Conservation (phyloP, 108 stramenopile genomes). For the Phaeodactylum tricornutum region DNA sequence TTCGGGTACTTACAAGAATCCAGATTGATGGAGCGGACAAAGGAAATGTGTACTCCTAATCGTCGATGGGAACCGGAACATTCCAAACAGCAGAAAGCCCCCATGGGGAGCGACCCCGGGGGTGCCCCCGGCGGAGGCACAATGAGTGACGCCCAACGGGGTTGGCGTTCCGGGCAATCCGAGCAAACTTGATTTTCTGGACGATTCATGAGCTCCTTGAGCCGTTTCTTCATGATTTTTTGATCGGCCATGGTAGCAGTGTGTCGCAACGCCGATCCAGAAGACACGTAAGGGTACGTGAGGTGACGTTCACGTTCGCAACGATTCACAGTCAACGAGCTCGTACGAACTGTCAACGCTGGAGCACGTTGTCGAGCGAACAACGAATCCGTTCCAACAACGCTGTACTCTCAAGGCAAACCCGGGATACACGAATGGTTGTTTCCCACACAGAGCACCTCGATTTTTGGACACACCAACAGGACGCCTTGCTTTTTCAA, state of each 20-base stretch:
- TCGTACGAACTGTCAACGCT: no score
- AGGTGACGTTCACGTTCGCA: no score
- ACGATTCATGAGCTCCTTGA: conserved; percentile 72
- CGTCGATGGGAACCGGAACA: conserved; percentile 97
- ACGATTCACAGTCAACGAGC: no score
- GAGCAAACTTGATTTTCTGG: conserved; percentile 88
- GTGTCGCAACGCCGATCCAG: no score
- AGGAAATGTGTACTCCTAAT: conserved; percentile 95
- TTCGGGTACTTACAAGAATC: conserved; percentile 67
- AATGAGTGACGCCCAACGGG: conserved; percentile 94
- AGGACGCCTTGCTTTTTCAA: no score
- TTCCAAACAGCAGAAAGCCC: conserved; percentile 97
- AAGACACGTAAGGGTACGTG: no score
- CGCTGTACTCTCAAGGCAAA: no score
- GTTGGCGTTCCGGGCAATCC: conserved; percentile 91
- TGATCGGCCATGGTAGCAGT: conserved; percentile 24
- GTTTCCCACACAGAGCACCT: no score
- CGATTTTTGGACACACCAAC: no score
- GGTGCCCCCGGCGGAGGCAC: conserved; percentile 75
- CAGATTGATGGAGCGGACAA: conserved; percentile 90
- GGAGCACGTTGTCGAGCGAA: no score
- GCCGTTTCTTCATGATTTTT: conserved; percentile 45
- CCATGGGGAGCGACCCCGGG: conserved; percentile 66
- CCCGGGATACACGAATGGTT: no score
- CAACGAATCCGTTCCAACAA: no score